A percentile compares a stretch with the other conserved stretches of the same genome.
Evolutionary conservation across 768 basidiomycete species (phyloP).

Genomic region (Leccinellum albellum): DNA sequence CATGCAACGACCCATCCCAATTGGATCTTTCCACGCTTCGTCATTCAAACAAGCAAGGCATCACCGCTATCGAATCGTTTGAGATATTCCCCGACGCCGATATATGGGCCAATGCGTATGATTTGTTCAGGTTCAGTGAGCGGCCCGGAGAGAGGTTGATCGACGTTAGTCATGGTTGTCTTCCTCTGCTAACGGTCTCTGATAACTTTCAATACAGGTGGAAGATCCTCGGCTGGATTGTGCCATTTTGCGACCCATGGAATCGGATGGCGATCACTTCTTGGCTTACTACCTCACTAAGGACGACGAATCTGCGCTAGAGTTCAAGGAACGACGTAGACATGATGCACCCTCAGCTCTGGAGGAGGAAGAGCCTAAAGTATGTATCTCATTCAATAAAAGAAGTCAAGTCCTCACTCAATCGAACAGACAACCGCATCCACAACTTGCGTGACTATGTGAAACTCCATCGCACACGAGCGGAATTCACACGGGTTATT

Average conservation of each 20-base stretch:
- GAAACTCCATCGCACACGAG: too few species aligned
- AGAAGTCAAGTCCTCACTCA: background rate
- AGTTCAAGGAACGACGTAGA: constrained; percentile 58
- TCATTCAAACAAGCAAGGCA: constrained; percentile 75
- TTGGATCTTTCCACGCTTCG: constrained; percentile 55
- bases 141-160: constrained; percentile 70
- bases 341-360: constrained; percentile 41
- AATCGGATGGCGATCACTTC: constrained; percentile 85
- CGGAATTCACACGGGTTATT: too few species aligned
- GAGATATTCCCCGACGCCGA: constrained; percentile 81
- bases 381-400: constrained; percentile 22
- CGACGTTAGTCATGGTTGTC: constrained; percentile 47
- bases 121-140: constrained; percentile 82
- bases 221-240: constrained; percentile 82
- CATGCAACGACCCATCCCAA: constrained; percentile 47
- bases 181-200: background rate
- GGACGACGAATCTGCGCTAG: constrained; percentile 65
- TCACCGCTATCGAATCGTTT: constrained; percentile 76
- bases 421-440: constrained; percentile 54
- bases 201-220: constrained; percentile 36
- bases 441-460: constrained; percentile 80
- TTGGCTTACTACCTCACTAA: constrained; percentile 79
- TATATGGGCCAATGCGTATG: constrained; percentile 88
- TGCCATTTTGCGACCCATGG: constrained; percentile 83
- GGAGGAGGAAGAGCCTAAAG: constrained; percentile 55